Base-by-base conservation (phyloP, 805 yeast genomes). In the Kazachstania bromeliacearum region DNA sequence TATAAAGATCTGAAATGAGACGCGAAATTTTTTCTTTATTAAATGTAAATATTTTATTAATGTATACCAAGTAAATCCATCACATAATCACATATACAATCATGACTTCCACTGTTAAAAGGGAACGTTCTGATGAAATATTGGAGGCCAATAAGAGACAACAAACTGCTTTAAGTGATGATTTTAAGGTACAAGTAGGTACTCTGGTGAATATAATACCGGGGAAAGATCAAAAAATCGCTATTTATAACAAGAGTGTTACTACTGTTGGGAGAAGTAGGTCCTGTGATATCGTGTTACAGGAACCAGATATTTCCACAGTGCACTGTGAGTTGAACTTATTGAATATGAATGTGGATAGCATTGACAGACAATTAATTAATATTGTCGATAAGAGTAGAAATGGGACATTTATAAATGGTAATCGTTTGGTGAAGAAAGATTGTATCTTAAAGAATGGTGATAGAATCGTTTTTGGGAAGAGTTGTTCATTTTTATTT, bases 321-420 rank as follows among this genome's bases (percentile, higher is more conserved):
- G 62, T 64, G 21, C 89, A 81, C 50, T 76, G 84, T 46, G 68
- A 68, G 37, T 53, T 80, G 7, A 55, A 68, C 3, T 55, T 70
- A 4, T 60, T 73, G 35, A 50, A 62, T 37, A 53, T 64, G 44
- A 53, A 58, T 16, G 48, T 60, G 3, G 60, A 58, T 25, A 63
- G 62, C 14, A 43, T 38, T 13, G 39, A 41, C 43, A 42, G 72
- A 52, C 41, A 60, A 39, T 43, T 66, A 48, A 41, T 73, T 12
- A 64, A 71, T 43, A 49, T 79, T 8, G 66, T 73, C 3, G 89
- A 80, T 53, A 45, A 63, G 22, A 64, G 68, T 34, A 42, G 82
- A 3, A 80, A 81, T 51, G 88, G 89, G 1, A 74, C 84, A 0
- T 77, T 64, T 44, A 64, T 81, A 13, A 81, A 81, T 47, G 83